These are phyloP conservation scores for Neurospora tetraspora DNA, from an alignment of 495 filamentous ascomycete species.

Conservation along the genomic window DNA sequence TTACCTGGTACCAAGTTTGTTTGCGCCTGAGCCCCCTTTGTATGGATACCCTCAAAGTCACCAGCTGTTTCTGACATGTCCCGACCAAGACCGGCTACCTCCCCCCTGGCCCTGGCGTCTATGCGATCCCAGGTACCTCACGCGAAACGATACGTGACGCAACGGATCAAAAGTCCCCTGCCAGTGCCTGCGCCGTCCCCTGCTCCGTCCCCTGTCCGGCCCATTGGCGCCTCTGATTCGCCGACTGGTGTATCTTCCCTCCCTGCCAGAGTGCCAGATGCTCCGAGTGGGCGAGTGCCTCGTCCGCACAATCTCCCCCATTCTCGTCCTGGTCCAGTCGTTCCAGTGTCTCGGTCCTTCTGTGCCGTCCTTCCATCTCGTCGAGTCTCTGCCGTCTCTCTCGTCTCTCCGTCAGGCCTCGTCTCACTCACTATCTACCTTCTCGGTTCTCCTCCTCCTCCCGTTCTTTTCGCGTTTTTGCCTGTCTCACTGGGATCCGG, in stretches of 20 bases:
- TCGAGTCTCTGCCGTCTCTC: conserved; percentile 2
- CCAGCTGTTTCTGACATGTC: conserved; percentile 11
- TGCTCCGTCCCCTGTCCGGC: conserved; percentile 3
- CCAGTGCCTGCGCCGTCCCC: not conserved
- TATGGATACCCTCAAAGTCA: too few species aligned
- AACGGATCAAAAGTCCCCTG: conserved; percentile 7
- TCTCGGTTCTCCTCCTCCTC: not conserved
- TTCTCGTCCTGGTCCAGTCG: conserved; percentile 3
- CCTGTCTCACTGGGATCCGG: too few species aligned
- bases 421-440: not conserved
- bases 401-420: not conserved
- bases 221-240: conserved; percentile 23
- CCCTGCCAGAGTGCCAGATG: conserved; percentile 9
- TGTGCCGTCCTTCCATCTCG: conserved; percentile 3
- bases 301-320: conserved; percentile 17
- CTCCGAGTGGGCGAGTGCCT: not conserved
- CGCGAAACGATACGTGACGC: conserved; percentile 10
- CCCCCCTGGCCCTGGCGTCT: conserved; percentile 1
- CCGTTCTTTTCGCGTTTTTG: not conserved
- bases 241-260: conserved; percentile 6
- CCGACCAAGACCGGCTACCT: conserved; percentile 14
- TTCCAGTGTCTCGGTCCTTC: conserved; percentile 7
- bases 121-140: conserved; percentile 10
- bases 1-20: conserved; percentile 5
- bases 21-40: conserved; percentile 18